phyloP scores from a whole-genome alignment of 169 alveolate species.

The Plasmodium falciparum region DNA sequence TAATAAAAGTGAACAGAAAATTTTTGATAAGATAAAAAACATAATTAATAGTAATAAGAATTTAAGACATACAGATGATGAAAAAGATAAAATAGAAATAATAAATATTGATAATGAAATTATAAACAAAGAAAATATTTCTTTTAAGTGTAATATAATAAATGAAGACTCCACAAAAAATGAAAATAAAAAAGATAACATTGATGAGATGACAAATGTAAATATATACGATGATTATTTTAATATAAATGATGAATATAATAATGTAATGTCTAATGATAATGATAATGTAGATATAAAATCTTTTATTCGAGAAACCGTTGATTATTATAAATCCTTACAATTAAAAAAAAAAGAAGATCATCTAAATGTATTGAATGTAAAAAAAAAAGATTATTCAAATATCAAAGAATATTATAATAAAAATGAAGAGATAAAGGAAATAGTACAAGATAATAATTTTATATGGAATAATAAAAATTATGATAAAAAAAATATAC shows the following conservation, averaged over 20 bases:
- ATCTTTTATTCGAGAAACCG: conserved; percentile 46
- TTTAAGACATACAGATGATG: background rate
- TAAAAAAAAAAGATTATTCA: background rate
- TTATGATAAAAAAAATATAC: too few relatives aligned
- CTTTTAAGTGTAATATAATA: conserved; percentile 5
- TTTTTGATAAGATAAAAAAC: conserved; percentile 61
- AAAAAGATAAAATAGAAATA: conserved; percentile 48
- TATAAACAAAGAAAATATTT: conserved; percentile 7
- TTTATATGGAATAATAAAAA: too few relatives aligned
- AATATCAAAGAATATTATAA: background rate
- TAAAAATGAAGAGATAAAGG: background rate
- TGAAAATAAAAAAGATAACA: conserved; percentile 9
- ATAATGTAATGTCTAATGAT: conserved; percentile 27
- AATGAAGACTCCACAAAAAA: background rate
- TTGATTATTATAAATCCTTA: conserved; percentile 43
- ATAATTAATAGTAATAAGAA: background rate
- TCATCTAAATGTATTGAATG: background rate
- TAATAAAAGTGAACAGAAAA: conserved; percentile 13
- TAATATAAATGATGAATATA: conserved; percentile 23
- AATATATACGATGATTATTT: background rate
- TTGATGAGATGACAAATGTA: conserved; percentile 4
- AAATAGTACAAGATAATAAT: too few relatives aligned
- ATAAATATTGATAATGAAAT: conserved; percentile 55
- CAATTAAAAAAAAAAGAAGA: conserved; percentile 21
- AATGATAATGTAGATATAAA: conserved; percentile 37